Conservation (phyloP, 441 rosid genomes). For the Gossypium trilobum region DNA sequence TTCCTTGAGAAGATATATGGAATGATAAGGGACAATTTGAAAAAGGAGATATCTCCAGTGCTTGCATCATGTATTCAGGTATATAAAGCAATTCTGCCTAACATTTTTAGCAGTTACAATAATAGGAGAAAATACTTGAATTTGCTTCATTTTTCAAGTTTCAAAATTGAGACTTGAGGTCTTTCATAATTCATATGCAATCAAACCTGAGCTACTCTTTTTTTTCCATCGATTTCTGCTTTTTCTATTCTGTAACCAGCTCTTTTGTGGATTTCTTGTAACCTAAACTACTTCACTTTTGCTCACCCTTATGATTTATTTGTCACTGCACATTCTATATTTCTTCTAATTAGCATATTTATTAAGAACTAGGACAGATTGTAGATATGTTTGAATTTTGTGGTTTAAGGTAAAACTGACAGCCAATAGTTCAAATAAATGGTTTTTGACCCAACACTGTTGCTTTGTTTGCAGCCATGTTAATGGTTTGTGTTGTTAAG, state of each 20-base stretch:
- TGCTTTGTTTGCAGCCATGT: neutral
- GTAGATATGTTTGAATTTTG: neutral
- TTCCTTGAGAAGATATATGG: slow-evolving; percentile 99
- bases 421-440: neutral
- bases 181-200: neutral
- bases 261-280: neutral
- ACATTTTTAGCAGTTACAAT: neutral
- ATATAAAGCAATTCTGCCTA: slow-evolving; percentile 3
- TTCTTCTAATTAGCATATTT: neutral
- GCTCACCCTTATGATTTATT: neutral
- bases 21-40: slow-evolving; percentile 93
- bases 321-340: neutral
- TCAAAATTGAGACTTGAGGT: neutral
- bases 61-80: slow-evolving; percentile 99
- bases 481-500: neutral
- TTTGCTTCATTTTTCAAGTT: neutral
- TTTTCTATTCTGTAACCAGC: neutral
- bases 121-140: neutral
- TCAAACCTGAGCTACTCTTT: neutral
- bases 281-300: neutral
- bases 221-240: neutral
- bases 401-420: neutral
- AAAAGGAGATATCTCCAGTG: slow-evolving; percentile 95
- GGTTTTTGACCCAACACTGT: neutral
- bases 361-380: neutral